Conservation (phyloP, 2,329 filamentous ascomycete genomes). For the Fusarium multiceps region DNA sequence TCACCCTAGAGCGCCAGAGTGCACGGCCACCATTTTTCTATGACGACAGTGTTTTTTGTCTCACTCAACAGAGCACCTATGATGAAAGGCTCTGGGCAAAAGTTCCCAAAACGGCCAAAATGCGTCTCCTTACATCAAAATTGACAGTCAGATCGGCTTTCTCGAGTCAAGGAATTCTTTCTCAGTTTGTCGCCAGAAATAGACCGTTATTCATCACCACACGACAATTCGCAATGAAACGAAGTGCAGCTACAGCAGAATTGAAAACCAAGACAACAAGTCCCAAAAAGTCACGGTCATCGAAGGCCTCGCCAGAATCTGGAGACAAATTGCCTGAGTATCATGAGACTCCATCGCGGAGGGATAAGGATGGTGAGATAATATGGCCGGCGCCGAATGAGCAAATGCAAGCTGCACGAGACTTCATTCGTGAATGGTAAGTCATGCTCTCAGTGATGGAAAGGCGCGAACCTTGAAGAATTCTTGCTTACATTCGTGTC, state of each 20-base stretch:
- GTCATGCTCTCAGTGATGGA: slow-evolving; percentile 7
- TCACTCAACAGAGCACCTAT: neutral
- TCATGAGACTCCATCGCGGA: slow-evolving; percentile 18
- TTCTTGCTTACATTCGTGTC: slow-evolving; percentile 7
- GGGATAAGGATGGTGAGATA: slow-evolving; percentile 58
- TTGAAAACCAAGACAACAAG: neutral
- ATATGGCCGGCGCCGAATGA: slow-evolving; percentile 71
- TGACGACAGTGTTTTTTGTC: slow-evolving; percentile 16
- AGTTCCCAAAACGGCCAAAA: neutral
- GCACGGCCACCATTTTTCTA: slow-evolving; percentile 19
- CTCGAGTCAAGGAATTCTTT: fast-evolving
- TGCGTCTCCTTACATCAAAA: slow-evolving; percentile 1
- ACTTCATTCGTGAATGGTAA: slow-evolving; percentile 69
- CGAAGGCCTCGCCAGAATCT: neutral
- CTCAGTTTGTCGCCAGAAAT: fast-evolving
- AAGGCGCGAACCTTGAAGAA: too few relatives aligned
- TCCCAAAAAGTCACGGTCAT: slow-evolving; percentile 11
- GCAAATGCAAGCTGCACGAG: slow-evolving; percentile 66
- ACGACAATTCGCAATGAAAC: slow-evolving; percentile 20
- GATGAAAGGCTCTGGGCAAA: neutral
- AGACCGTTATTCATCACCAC: neutral
- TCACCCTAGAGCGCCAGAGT: neutral
- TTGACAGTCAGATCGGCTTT: too few relatives aligned
- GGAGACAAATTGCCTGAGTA: slow-evolving; percentile 11
- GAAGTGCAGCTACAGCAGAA: neutral